A percentile compares a stretch with the other conserved stretches of the same genome.
These are phyloP conservation scores for Chalciporus piperatus DNA, from an alignment of 768 basidiomycete species.

Conservation along the genomic window DNA sequence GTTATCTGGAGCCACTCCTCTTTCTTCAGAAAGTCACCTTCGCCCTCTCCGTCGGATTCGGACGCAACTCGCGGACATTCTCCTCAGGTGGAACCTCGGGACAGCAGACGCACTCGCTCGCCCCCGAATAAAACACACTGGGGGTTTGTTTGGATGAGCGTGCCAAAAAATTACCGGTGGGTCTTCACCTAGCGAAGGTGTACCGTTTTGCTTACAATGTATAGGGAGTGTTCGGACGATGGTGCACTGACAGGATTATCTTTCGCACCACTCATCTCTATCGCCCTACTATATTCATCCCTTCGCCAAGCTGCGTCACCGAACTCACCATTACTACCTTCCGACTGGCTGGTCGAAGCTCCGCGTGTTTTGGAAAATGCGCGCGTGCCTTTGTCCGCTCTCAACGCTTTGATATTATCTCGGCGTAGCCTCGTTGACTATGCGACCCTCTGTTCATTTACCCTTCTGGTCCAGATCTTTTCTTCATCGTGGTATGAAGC, in stretches of 20 bases:
- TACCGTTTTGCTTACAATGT: conserved; percentile 10
- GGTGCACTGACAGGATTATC: conserved; percentile 81
- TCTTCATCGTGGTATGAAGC: conserved; percentile 76
- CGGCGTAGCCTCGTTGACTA: conserved; percentile 77
- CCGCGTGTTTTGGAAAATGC: conserved; percentile 54
- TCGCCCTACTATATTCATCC: conserved; percentile 60
- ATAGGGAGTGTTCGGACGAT: conserved; percentile 79
- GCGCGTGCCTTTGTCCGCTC: conserved; percentile 40
- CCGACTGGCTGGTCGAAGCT: conserved; percentile 75
- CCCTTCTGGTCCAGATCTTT: conserved; percentile 75
- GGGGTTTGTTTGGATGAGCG: conserved; percentile 87
- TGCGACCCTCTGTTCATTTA: conserved; percentile 75
- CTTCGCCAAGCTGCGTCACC: conserved; percentile 36
- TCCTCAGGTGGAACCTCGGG: conserved; percentile 49
- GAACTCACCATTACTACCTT: conserved; percentile 41
- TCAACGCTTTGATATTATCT: conserved; percentile 59
- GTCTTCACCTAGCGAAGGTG: conserved; percentile 9
- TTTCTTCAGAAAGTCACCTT: conserved; percentile 29
- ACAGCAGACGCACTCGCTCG: conserved; percentile 38
- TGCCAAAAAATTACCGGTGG: conserved; percentile 83
- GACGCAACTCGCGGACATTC: conserved; percentile 29
- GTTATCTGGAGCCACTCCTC: conserved; percentile 59
- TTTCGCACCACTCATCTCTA: conserved; percentile 78
- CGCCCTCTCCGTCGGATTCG: conserved; percentile 13
- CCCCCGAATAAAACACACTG: conserved; percentile 47